phyloP scores from a whole-genome alignment of 805 yeast genomes.

The Scheffersomyces ergatensis region DNA sequence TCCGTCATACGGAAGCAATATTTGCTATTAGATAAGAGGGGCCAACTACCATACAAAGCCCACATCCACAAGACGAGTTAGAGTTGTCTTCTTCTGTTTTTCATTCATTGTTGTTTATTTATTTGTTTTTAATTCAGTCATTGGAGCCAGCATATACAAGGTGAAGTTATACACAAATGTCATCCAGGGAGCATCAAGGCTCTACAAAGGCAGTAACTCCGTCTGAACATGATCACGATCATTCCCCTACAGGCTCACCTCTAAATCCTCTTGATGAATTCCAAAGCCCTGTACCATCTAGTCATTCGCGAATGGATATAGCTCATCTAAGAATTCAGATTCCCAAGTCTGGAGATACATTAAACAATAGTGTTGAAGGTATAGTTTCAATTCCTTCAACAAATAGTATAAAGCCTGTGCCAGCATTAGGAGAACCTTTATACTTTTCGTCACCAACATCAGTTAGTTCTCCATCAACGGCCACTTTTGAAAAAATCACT shows the following conservation, averaged over 20 bases:
- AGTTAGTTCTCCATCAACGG: not conserved
- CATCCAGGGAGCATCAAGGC: conserved; percentile 3
- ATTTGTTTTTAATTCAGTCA: no score
- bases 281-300: not conserved
- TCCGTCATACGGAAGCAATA: no score
- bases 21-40: no score
- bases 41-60: no score
- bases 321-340: not conserved
- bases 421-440: not conserved
- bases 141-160: no score
- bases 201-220: not conserved
- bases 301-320: no score
- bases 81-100: no score
- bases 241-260: not conserved
- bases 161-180: no score
- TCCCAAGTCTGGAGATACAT: not conserved
- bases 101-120: no score
- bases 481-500: conserved; percentile 30
- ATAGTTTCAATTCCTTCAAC: not conserved
- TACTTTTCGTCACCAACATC: not conserved
- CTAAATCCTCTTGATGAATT: not conserved
- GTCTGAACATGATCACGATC: not conserved
- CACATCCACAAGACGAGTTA: no score
- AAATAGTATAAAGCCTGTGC: not conserved
- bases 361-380: not conserved